These are phyloP conservation scores for Silene uniflora DNA, from an alignment of 148 eudicot genomes.

Conservation along the genomic window DNA sequence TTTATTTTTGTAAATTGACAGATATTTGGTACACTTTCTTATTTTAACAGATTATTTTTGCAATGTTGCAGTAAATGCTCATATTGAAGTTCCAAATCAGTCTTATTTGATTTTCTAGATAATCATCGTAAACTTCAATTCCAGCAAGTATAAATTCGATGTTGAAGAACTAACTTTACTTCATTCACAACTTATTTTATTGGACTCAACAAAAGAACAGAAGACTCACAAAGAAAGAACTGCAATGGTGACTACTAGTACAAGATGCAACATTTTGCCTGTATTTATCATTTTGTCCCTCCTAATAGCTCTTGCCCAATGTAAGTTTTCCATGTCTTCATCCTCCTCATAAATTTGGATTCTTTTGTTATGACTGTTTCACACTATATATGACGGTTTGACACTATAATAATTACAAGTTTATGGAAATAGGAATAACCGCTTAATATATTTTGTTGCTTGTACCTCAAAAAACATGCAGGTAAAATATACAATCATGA, in stretches of 20 bases:
- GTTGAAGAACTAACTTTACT: neutral
- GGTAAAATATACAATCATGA: neutral
- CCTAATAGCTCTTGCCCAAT: neutral
- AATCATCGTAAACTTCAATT: too few species aligned
- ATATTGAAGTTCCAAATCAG: neutral
- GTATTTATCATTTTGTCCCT: neutral
- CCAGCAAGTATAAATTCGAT: neutral
- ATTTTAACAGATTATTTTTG: neutral
- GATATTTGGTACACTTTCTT: neutral
- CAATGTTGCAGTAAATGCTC: neutral
- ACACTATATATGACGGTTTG: too few species aligned
- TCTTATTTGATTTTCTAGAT: too few species aligned
- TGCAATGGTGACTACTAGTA: conserved; percentile 1
- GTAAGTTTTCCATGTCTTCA: neutral
- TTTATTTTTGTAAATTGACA: neutral
- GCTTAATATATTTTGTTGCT: neutral
- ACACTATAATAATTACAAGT: too few species aligned
- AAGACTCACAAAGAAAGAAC: neutral
- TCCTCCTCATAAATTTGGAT: neutral
- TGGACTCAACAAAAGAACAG: neutral
- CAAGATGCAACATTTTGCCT: neutral
- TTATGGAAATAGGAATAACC: neutral
- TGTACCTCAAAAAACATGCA: neutral
- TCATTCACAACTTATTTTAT: neutral
- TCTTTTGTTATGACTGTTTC: too few species aligned